A percentile compares a stretch with the other conserved stretches of the same genome.
These are phyloP conservation scores for Aspergillus floridensis DNA, from an alignment of 2,329 filamentous ascomycete species.

Conservation along the genomic window DNA sequence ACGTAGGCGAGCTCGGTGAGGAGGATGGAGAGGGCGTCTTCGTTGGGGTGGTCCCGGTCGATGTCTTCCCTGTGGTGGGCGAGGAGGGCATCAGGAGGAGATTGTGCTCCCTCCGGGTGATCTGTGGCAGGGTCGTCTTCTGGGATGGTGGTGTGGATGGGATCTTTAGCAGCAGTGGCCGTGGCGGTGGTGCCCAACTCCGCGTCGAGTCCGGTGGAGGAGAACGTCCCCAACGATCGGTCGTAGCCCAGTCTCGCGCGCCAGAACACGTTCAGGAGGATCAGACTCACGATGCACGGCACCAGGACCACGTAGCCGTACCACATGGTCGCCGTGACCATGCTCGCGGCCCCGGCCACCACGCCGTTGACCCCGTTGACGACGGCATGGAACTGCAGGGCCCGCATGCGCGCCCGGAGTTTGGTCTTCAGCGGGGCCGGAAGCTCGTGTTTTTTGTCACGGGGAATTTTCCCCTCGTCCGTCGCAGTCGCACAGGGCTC, in stretches of 20 bases:
- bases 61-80: neutral
- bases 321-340: constrained; percentile 53
- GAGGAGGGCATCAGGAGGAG: neutral
- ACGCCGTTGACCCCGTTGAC: constrained; percentile 49
- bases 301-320: constrained; percentile 54
- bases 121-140: neutral
- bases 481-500: too few species aligned
- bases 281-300: constrained; percentile 49
- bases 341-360: constrained; percentile 49
- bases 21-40: neutral
- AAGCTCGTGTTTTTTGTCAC: constrained; percentile 3
- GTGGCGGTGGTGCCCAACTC: neutral
- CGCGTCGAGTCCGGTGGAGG: neutral
- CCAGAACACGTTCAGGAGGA: constrained; percentile 53
- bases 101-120: neutral
- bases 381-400: constrained; percentile 47
- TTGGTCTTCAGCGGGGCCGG: neutral
- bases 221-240: constrained; percentile 24
- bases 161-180: neutral
- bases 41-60: neutral
- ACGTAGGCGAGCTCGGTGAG: neutral
- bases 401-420: constrained; percentile 31
- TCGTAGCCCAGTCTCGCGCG: constrained; percentile 49
- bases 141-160: too few species aligned
- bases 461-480: neutral